phyloP scores from a whole-genome alignment of 2,329 filamentous ascomycete genomes.

The Xylariales sp. region DNA sequence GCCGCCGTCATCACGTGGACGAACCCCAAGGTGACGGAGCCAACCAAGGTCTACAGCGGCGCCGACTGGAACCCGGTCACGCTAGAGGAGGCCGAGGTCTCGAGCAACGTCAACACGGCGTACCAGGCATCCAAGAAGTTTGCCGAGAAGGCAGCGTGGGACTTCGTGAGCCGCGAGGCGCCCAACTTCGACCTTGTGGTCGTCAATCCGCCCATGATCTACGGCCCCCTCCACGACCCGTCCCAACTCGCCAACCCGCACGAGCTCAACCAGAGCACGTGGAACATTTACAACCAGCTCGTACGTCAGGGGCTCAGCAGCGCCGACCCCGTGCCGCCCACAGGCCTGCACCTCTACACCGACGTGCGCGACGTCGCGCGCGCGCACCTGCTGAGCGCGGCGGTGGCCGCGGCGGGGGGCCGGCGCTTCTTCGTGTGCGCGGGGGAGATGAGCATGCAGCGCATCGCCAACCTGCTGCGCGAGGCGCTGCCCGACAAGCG shows the following conservation, averaged over 20 bases:
- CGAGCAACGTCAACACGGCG: constrained; percentile 10
- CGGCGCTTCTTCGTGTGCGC: constrained; percentile 16
- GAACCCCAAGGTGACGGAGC: constrained; percentile 8
- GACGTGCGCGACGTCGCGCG: constrained; percentile 22
- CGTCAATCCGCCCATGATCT: constrained; percentile 44
- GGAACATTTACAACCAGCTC: constrained; percentile 9
- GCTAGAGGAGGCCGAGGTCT: constrained; percentile 12
- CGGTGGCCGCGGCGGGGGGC: constrained; percentile 16
- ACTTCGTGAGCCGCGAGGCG: constrained; percentile 45
- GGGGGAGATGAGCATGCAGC: constrained; percentile 14
- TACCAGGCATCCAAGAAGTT: constrained; percentile 27
- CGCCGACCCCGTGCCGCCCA: constrained; percentile 13
- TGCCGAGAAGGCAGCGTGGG: constrained; percentile 47
- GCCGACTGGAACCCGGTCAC: constrained; percentile 20
- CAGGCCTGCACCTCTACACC: constrained; percentile 17
- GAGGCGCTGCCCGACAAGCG: constrained; percentile 12
- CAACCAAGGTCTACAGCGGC: constrained; percentile 10
- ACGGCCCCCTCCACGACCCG: constrained; percentile 31
- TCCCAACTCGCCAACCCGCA: constrained; percentile 9
- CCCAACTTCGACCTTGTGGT: constrained; percentile 43
- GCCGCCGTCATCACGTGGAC: constrained; percentile 26
- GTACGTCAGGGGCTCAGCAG: constrained; percentile 8
- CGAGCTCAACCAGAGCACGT: constrained; percentile 11
- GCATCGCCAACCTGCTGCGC: constrained; percentile 14
- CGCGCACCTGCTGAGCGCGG: constrained; percentile 19